These are phyloP conservation scores for Kernera saxatilis DNA, from an alignment of 345 rosid species.

Conservation along the genomic window DNA sequence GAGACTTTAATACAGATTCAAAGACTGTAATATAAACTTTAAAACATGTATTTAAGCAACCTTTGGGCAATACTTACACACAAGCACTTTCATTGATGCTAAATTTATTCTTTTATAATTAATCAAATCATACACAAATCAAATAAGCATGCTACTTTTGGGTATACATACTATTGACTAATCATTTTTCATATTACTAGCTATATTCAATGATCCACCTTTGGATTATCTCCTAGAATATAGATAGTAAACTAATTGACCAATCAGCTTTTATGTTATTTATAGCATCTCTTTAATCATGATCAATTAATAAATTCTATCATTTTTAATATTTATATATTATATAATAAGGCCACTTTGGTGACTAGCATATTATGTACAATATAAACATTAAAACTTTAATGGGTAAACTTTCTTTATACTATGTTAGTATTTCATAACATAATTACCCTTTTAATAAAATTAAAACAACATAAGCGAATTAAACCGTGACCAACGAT, in stretches of 20 bases:
- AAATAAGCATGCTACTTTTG: neutral
- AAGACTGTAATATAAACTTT: neutral
- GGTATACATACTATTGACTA: neutral
- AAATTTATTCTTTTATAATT: neutral
- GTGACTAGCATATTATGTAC: neutral
- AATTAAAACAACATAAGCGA: too few relatives aligned
- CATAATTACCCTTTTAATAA: neutral
- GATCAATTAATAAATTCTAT: neutral
- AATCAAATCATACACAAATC: neutral
- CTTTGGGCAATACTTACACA: neutral
- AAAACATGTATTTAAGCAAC: neutral
- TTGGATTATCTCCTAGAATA: neutral
- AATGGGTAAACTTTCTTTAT: neutral
- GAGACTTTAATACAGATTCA: neutral
- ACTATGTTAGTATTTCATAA: neutral
- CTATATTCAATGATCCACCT: neutral
- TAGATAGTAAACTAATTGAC: neutral
- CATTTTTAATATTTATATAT: neutral
- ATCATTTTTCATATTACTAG: neutral
- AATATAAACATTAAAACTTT: neutral
- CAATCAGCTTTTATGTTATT: neutral
- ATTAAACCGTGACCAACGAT: too few relatives aligned
- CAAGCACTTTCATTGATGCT: neutral
- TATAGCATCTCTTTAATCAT: neutral
- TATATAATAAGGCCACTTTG: neutral